These are phyloP conservation scores for Mycosarcoma maydis DNA, from an alignment of 1,284 basidiomycete species.

Conservation along the genomic window DNA sequence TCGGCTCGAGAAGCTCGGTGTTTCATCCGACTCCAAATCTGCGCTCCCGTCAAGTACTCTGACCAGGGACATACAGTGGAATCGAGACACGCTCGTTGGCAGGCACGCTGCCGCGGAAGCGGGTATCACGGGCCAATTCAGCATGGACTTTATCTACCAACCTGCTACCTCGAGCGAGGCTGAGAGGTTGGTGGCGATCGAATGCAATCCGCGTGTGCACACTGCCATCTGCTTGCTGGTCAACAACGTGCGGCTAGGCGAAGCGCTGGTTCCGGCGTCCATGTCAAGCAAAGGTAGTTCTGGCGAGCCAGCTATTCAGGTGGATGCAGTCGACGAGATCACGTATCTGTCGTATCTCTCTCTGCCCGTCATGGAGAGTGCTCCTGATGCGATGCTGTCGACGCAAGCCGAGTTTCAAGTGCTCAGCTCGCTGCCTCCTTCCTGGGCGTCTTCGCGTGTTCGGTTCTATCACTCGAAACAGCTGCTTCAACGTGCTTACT, in stretches of 20 bases:
- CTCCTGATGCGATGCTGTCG: neutral
- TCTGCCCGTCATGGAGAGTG: conserved; percentile 34
- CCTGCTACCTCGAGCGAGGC: conserved; percentile 50
- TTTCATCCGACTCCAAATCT: neutral
- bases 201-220: conserved; percentile 69
- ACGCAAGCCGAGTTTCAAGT: conserved; percentile 12
- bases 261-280: conserved; percentile 25
- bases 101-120: conserved; percentile 17
- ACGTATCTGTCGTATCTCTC: conserved; percentile 33
- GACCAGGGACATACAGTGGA: conserved; percentile 16
- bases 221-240: conserved; percentile 68
- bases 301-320: neutral
- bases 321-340: conserved; percentile 25
- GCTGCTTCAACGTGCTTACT: conserved; percentile 29
- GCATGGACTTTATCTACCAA: conserved; percentile 69
- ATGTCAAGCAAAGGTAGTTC: neutral
- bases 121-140: conserved; percentile 68
- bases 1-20: conserved; percentile 42
- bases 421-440: conserved; percentile 20
- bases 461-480: conserved; percentile 33
- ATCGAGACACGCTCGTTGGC: conserved; percentile 26
- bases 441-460: conserved; percentile 26
- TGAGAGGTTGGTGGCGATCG: conserved; percentile 68
- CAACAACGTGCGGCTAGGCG: conserved; percentile 25
- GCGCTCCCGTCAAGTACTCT: neutral